phyloP scores from a whole-genome alignment of 306 rosid genomes.

The Oxytropis ochrocephala region DNA sequence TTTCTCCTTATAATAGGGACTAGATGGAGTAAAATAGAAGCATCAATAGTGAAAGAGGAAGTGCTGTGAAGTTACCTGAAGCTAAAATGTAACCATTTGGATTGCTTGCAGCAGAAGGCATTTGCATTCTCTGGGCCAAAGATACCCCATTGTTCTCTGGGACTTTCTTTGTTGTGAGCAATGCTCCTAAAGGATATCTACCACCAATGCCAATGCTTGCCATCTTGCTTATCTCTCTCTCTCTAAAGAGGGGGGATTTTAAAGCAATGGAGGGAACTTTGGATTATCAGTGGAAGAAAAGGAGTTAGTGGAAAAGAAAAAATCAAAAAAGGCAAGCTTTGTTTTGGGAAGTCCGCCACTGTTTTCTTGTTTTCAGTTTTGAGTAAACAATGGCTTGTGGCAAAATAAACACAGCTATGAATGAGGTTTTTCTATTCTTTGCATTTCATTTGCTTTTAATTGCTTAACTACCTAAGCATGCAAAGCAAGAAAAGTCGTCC shows the following conservation, averaged over 20 bases:
- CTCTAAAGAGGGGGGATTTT: not conserved
- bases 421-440: not conserved
- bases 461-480: constrained; percentile 42
- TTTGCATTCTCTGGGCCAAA: constrained; percentile 16
- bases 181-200: constrained; percentile 35
- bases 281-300: constrained; percentile 18
- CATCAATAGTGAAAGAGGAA: not conserved
- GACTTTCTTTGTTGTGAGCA: constrained; percentile 29
- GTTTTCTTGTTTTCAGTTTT: not conserved
- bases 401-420: not conserved
- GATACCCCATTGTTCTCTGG: constrained; percentile 24
- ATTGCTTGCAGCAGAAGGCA: constrained; percentile 13
- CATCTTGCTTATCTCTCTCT: constrained; percentile 12
- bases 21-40: not conserved
- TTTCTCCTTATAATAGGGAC: no score
- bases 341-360: constrained; percentile 29
- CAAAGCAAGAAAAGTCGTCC: not conserved
- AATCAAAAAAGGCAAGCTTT: constrained; percentile 5
- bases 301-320: not conserved
- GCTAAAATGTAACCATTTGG: constrained; percentile 17
- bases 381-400: constrained; percentile 29
- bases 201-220: constrained; percentile 27
- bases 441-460: constrained; percentile 13
- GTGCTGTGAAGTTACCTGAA: constrained; percentile 22
- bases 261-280: constrained; percentile 15